These are phyloP conservation scores for Pseudogymnoascus sp. DNA, from an alignment of 2,329 filamentous ascomycete species.

Conservation along the genomic window DNA sequence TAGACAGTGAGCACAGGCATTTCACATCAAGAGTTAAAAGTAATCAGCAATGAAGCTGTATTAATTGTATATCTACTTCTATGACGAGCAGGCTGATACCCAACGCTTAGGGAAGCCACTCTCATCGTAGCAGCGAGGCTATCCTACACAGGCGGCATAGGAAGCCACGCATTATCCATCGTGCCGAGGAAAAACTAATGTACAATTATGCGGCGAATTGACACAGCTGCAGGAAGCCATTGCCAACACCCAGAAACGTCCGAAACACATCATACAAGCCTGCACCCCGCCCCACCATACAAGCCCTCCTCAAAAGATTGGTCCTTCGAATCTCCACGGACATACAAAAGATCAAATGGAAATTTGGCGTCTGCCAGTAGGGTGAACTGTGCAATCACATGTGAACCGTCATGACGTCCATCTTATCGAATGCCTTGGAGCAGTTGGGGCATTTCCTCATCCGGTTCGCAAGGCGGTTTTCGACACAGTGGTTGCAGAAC, in stretches of 20 bases:
- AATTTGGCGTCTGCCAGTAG: slow-evolving; percentile 2
- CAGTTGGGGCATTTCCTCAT: slow-evolving; percentile 95
- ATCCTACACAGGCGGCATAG: not conserved
- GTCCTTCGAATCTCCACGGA: not conserved
- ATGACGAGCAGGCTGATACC: slow-evolving; percentile 11
- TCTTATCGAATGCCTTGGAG: slow-evolving; percentile 81
- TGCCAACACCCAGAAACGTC: not conserved
- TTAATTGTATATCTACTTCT: slow-evolving; percentile 9
- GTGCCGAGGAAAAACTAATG: slow-evolving; percentile 2
- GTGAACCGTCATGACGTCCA: slow-evolving; percentile 75
- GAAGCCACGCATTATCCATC: not conserved
- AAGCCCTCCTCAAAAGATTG: not conserved
- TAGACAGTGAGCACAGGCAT: not conserved
- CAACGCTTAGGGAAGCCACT: not conserved
- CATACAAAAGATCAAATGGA: slow-evolving; percentile 6
- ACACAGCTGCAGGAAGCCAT: not conserved
- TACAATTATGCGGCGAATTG: not conserved
- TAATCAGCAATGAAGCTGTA: not conserved
- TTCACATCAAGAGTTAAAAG: not conserved
- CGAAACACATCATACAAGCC: not conserved
- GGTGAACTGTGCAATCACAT: slow-evolving; percentile 26
- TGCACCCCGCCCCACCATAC: not conserved
- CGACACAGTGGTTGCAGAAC: slow-evolving; percentile 85
- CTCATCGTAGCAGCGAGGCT: slow-evolving; percentile 2
- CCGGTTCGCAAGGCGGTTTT: slow-evolving; percentile 79